These are phyloP conservation scores for Mrakia frigida DNA, from an alignment of 768 basidiomycete species.

Conservation along the genomic window DNA sequence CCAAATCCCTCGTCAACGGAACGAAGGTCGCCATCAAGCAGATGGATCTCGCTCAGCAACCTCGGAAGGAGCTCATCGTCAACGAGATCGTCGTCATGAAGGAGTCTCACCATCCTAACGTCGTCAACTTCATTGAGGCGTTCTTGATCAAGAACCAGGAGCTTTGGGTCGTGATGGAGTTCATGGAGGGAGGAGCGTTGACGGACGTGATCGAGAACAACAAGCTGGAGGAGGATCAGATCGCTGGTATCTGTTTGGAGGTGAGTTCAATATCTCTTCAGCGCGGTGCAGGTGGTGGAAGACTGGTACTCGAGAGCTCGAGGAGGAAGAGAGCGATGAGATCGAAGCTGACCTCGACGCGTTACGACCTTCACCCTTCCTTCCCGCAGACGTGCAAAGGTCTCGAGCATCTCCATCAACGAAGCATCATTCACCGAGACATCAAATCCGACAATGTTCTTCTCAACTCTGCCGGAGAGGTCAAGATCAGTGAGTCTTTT, in stretches of 20 bases:
- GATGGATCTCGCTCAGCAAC: conserved; percentile 93
- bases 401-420: conserved; percentile 82
- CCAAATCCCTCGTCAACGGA: conserved; percentile 75
- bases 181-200: conserved; percentile 95
- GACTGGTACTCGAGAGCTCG: no score
- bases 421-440: conserved; percentile 92
- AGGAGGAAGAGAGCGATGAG: neutral
- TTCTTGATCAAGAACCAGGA: conserved; percentile 83
- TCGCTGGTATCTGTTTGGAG: conserved; percentile 84
- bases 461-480: conserved; percentile 81
- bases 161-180: conserved; percentile 98
- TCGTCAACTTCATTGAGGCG: conserved; percentile 89
- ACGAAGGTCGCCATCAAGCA: conserved; percentile 96
- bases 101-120: conserved; percentile 93
- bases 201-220: conserved; percentile 99
- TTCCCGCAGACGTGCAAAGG: conserved; percentile 81
- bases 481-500: conserved; percentile 84
- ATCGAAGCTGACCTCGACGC: neutral
- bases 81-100: conserved; percentile 99
- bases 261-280: conserved; percentile 50
- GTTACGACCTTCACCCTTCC: neutral
- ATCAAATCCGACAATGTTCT: conserved; percentile 97
- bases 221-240: conserved; percentile 88
- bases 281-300: neutral
- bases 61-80: conserved; percentile 93